Evolutionary conservation across 352 stramenopile species (phyloP).

Genomic region (Globisporangium acanthophoron): DNA sequence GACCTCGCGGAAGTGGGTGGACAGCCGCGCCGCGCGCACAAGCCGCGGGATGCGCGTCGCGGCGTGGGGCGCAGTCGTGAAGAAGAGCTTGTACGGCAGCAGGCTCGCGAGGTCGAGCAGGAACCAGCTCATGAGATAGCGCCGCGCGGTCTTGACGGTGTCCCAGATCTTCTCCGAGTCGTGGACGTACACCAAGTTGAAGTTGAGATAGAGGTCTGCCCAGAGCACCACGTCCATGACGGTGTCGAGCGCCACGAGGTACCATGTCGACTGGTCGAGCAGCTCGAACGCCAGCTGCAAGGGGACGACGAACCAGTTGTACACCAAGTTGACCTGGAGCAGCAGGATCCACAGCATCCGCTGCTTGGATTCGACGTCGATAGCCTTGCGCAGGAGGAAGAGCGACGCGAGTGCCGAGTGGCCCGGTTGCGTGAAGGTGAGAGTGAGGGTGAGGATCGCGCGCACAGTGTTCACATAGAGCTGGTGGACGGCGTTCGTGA

Average conservation of each 20-base stretch:
- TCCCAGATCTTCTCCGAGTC: slow-evolving; percentile 58
- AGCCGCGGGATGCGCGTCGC: slow-evolving; percentile 29
- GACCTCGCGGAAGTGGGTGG: slow-evolving; percentile 35
- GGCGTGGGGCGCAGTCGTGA: slow-evolving; percentile 10
- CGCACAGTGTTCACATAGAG: slow-evolving; percentile 13
- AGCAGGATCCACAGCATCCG: slow-evolving; percentile 46
- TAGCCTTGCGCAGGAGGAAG: slow-evolving; percentile 27
- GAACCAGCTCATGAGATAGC: slow-evolving; percentile 31
- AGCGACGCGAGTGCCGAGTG: slow-evolving; percentile 16
- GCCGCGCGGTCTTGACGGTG: slow-evolving; percentile 22
- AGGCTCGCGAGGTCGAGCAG: slow-evolving; percentile 36
- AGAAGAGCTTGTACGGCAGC: slow-evolving; percentile 37
- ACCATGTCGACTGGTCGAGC: slow-evolving; percentile 23
- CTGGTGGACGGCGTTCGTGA: slow-evolving; percentile 10
- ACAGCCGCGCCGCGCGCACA: slow-evolving; percentile 28
- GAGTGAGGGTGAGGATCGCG: not conserved
- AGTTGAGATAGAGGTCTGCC: slow-evolving; percentile 45
- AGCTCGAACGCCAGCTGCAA: slow-evolving; percentile 33
- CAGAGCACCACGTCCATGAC: slow-evolving; percentile 38
- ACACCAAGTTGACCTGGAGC: slow-evolving; percentile 39
- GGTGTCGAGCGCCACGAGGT: slow-evolving; percentile 24
- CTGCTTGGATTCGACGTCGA: slow-evolving; percentile 32
- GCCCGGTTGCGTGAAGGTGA: not conserved
- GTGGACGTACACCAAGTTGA: slow-evolving; percentile 46
- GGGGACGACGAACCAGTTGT: slow-evolving; percentile 54